phyloP scores from a whole-genome alignment of 306 rosid species.

The cucumber (Cucumis sativus) region DNA sequence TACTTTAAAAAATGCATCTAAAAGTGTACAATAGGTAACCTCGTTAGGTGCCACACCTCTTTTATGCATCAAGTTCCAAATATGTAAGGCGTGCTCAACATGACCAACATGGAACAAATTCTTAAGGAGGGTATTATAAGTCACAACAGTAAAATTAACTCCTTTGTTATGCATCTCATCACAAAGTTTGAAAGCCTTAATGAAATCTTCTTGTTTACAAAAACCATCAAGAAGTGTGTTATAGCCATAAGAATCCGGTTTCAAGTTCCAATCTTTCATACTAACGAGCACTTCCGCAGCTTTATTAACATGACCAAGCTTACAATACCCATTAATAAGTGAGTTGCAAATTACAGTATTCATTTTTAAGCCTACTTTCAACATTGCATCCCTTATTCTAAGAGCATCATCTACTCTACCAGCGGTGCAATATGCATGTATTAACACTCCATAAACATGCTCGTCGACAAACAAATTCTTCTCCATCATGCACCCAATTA shows the following conservation, averaged over 20 bases:
- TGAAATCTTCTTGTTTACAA: slow-evolving; percentile 18
- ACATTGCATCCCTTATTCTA: slow-evolving; percentile 57
- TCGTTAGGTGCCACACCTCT: slow-evolving; percentile 50
- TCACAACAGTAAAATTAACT: slow-evolving; percentile 38
- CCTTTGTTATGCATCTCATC: slow-evolving; percentile 49
- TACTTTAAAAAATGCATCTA: slow-evolving; percentile 55
- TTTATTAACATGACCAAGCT: slow-evolving; percentile 28
- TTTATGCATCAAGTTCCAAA: slow-evolving; percentile 50
- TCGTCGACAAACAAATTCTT: slow-evolving; percentile 40
- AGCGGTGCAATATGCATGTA: slow-evolving; percentile 53
- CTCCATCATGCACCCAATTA: slow-evolving; percentile 34
- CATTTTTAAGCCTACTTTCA: slow-evolving; percentile 40
- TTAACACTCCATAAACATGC: slow-evolving; percentile 43
- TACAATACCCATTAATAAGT: slow-evolving; percentile 62
- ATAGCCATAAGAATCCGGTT: slow-evolving; percentile 39
- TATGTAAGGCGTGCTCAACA: slow-evolving; percentile 37
- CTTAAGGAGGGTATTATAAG: slow-evolving; percentile 65
- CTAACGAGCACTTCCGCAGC: slow-evolving; percentile 34
- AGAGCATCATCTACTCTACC: slow-evolving; percentile 62
- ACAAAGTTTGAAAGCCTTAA: slow-evolving; percentile 36
- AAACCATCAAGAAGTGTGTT: slow-evolving; percentile 31
- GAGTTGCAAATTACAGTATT: slow-evolving; percentile 61
- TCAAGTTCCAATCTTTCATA: slow-evolving; percentile 41
- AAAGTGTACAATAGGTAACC: slow-evolving; percentile 65
- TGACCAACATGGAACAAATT: slow-evolving; percentile 37